Evolutionary conservation across 2,329 filamentous ascomycete species (phyloP).

Genomic region (Epichloe hybrida): DNA sequence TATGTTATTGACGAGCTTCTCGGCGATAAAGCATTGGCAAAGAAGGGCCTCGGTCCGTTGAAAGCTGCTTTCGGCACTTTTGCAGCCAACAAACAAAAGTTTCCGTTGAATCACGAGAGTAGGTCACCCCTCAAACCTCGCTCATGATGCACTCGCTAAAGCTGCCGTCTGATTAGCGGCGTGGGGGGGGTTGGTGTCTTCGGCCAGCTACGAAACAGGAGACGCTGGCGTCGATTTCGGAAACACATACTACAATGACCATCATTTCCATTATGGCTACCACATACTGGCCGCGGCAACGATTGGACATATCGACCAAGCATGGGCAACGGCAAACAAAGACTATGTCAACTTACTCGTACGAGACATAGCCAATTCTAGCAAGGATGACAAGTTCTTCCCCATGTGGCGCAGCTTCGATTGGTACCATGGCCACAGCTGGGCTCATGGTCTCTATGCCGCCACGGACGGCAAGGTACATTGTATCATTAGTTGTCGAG

Average conservation of each 20-base stretch:
- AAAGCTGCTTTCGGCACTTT: slow-evolving; percentile 56
- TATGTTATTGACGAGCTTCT: slow-evolving; percentile 53
- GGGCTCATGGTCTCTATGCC: slow-evolving; percentile 70
- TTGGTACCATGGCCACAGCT: slow-evolving; percentile 90
- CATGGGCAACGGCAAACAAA: slow-evolving; percentile 60
- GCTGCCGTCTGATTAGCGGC: slow-evolving; percentile 26
- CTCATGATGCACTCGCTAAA: not conserved
- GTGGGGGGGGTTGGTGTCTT: slow-evolving; percentile 70
- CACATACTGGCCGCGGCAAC: slow-evolving; percentile 78
- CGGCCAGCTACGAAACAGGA: slow-evolving; percentile 55
- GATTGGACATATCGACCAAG: slow-evolving; percentile 64
- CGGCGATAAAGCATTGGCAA: slow-evolving; percentile 41
- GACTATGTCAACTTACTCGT: slow-evolving; percentile 74
- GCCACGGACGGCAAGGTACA: slow-evolving; percentile 55
- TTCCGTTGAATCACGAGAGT: slow-evolving; percentile 51
- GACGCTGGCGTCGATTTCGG: slow-evolving; percentile 71
- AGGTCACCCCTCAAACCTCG: slow-evolving; percentile 14
- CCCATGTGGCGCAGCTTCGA: slow-evolving; percentile 78
- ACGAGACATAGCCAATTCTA: slow-evolving; percentile 71
- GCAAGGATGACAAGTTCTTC: slow-evolving; percentile 56
- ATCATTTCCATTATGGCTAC: slow-evolving; percentile 72
- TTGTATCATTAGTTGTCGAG: not conserved
- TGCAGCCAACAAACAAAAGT: slow-evolving; percentile 52
- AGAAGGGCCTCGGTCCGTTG: slow-evolving; percentile 44
- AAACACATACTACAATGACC: slow-evolving; percentile 72